Evolutionary conservation across 1,284 basidiomycete genomes (phyloP), one percentile per base, ranked within the genome.

Genomic region (Heterobasidion annosum): DNA sequence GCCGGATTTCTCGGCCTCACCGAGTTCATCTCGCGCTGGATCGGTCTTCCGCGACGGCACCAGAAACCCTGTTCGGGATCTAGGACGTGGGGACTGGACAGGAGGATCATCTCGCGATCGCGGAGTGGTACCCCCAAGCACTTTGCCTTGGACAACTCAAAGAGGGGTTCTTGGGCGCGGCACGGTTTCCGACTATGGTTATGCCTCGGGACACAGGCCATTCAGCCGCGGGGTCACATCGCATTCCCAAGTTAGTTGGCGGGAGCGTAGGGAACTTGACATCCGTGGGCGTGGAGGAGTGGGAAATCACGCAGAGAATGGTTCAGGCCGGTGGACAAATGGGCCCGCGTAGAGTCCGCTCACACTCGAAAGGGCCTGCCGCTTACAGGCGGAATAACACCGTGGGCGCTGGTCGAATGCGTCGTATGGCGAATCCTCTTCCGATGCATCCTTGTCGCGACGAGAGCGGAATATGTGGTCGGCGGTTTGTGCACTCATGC

Each of bases 311-410:
- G 18, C 35, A 19, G 48, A 42, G 40, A 44, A 44, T 48, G 25
- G 32, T 25, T 43, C 44, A 19, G 18, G 48, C 34, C 42, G 51
- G 54, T 44, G 57, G 19, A 49, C 43, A 12, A 35, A 34, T 19
- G 57, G 48, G 18, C 56, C 58, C 54, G 49, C 54, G 44, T 40
- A 59, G 46, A 40, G 40, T 50, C 54, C 53, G 54, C 54, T 43
- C 35, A 47, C 52, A 32, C 44, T 51, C 34, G 54, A 56, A 49
- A 44, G 32, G 51, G 48, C 6, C 34, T n/a, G n/a, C 37, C 10
- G 3, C 25, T 25, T 25, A 25, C 25, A 25, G 25, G 25, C 25
- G 25, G 25, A 25, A 25, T 25, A 25, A 25, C 25, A 25, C 25
- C 25, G 25, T 25, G 25, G 25, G 5, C 25, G 25, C 25, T 25